Evolutionary conservation across 2,329 filamentous ascomycete genomes (phyloP).

Genomic region (Stagonosporopsis cucurbitacearum): DNA sequence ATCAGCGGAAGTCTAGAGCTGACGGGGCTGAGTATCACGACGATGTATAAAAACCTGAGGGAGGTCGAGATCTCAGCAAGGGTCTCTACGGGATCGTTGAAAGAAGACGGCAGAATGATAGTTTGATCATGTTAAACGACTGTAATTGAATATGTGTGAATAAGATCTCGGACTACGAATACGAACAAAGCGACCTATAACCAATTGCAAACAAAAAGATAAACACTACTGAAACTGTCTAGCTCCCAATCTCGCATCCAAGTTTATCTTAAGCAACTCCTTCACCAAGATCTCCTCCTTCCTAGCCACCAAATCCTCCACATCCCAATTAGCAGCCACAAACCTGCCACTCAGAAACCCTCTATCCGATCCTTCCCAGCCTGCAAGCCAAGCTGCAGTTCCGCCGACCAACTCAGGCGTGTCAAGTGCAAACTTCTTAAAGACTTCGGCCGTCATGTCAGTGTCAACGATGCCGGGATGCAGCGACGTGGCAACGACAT

Average conservation of each 20-base stretch:
- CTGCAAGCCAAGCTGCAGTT: conserved; percentile 35
- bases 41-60: neutral
- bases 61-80: neutral
- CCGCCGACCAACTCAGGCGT: conserved; percentile 40
- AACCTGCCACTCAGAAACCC: conserved; percentile 37
- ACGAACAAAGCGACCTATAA: neutral
- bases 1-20: neutral
- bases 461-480: conserved; percentile 29
- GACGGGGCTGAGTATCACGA: conserved; percentile 11
- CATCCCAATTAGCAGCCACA: conserved; percentile 38
- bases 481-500: conserved; percentile 27
- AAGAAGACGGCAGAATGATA: neutral
- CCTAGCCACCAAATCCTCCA: conserved; percentile 36
- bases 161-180: neutral
- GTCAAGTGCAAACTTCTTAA: conserved; percentile 28
- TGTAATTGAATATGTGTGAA: neutral
- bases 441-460: conserved; percentile 19
- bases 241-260: conserved; percentile 24
- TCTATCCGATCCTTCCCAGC: conserved; percentile 25
- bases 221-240: conserved; percentile 14
- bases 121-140: neutral
- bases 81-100: neutral
- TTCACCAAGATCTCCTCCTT: conserved; percentile 25
- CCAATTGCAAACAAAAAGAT: neutral
- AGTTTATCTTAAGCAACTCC: conserved; percentile 23